A percentile compares a stretch with the other conserved stretches of the same genome.
Evolutionary conservation across 2,329 filamentous ascomycete genomes (phyloP).

Genomic region (Cladophialophora psammophila): DNA sequence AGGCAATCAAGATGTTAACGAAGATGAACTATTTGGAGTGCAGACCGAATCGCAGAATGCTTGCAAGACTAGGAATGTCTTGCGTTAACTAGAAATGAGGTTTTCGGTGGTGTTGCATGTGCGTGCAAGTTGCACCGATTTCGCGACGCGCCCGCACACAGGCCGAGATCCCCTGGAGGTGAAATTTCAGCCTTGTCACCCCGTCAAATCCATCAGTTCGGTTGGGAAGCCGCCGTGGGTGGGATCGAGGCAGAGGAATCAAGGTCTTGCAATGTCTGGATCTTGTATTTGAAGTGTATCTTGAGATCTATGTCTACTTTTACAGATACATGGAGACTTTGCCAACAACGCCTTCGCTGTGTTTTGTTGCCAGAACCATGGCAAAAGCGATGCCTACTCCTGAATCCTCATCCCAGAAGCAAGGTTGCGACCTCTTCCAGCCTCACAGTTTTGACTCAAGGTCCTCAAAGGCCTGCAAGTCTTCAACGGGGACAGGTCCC

Average conservation of each 20-base stretch:
- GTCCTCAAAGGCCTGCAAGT: slow-evolving; percentile 86
- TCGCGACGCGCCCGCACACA: not conserved
- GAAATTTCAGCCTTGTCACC: not conserved
- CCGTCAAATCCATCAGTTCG: not conserved
- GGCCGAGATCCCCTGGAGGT: not conserved
- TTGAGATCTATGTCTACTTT: slow-evolving; percentile 10
- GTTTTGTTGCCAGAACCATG: slow-evolving; percentile 1
- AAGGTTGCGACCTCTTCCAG: not conserved
- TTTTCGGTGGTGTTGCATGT: not conserved
- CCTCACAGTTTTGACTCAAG: slow-evolving; percentile 77
- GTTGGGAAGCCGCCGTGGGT: not conserved
- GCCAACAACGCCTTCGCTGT: slow-evolving; percentile 32
- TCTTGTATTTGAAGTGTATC: slow-evolving; percentile 7
- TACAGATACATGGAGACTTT: slow-evolving; percentile 13
- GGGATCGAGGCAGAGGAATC: not conserved
- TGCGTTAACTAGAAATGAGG: not conserved
- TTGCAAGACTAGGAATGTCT: not conserved
- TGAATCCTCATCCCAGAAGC: not conserved
- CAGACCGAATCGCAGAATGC: not conserved
- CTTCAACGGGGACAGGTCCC: slow-evolving; percentile 74
- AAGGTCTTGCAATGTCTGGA: not conserved
- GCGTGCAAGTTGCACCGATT: not conserved
- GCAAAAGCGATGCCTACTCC: not conserved
- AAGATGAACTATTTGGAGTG: not conserved
- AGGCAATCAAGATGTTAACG: not conserved